Evolutionary conservation across 331 rosid species (phyloP).

Genomic region (Prunus yedoensis): DNA sequence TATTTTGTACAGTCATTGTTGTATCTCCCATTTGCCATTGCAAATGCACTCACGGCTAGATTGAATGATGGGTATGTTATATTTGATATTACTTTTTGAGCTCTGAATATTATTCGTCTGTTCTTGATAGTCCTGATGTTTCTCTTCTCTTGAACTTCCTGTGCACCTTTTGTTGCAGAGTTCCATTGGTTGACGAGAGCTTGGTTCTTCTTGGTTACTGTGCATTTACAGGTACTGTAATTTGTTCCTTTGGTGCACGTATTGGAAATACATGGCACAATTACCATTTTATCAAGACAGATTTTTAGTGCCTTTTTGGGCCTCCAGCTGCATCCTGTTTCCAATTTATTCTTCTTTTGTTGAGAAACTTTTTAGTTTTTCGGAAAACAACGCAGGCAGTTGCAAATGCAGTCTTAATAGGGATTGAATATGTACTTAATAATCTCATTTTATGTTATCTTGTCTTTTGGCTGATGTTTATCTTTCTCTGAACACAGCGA

Average conservation of each 20-base stretch:
- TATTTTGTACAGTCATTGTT: slow-evolving; percentile 65
- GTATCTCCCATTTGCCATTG: slow-evolving; percentile 90
- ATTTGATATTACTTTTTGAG: slow-evolving; percentile 17
- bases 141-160: slow-evolving; percentile 21
- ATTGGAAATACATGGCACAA: not conserved
- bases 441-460: slow-evolving; percentile 14
- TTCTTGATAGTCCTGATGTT: slow-evolving; percentile 13
- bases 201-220: slow-evolving; percentile 81
- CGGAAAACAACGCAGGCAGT: no score
- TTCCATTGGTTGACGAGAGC: slow-evolving; percentile 77
- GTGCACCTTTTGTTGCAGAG: slow-evolving; percentile 48
- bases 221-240: slow-evolving; percentile 59
- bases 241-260: not conserved
- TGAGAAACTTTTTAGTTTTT: no score
- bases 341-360: not conserved
- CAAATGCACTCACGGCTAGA: slow-evolving; percentile 81
- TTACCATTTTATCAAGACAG: not conserved
- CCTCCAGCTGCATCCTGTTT: not conserved
- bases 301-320: not conserved
- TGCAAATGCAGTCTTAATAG: not conserved
- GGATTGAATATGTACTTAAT: not conserved
- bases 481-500: slow-evolving; percentile 43
- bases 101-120: slow-evolving; percentile 9
- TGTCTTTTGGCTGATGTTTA: not conserved
- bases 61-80: slow-evolving; percentile 82